phyloP scores from a whole-genome alignment of 257 asterid species.

The Ocimum tenuiflorum region DNA sequence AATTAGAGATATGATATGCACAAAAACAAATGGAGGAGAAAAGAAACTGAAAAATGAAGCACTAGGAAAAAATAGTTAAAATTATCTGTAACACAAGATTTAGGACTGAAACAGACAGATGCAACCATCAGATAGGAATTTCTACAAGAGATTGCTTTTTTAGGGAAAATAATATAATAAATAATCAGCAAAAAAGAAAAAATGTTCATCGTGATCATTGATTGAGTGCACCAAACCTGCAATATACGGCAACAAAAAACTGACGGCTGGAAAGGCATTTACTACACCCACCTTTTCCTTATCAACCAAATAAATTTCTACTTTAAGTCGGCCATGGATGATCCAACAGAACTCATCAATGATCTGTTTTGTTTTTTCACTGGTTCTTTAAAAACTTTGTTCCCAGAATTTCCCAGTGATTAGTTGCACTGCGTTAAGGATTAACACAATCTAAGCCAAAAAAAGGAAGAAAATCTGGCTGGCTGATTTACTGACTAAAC shows the following conservation, averaged over 20 bases:
- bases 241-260: slow-evolving; percentile 10
- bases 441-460: slow-evolving; percentile 15
- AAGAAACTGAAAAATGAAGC: neutral
- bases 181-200: neutral
- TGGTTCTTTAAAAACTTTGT: neutral
- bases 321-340: slow-evolving; percentile 10
- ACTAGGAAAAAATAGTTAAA: neutral
- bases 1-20: neutral
- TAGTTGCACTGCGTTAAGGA: neutral
- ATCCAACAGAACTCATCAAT: slow-evolving; percentile 13
- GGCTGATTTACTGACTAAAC: neutral
- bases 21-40: neutral
- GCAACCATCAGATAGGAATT: neutral
- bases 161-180: neutral
- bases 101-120: neutral
- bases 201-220: slow-evolving; percentile 11
- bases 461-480: slow-evolving; percentile 7
- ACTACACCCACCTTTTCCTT: slow-evolving; percentile 13
- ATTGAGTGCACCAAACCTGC: slow-evolving; percentile 15
- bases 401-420: slow-evolving; percentile 8
- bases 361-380: neutral
- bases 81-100: neutral
- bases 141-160: neutral
- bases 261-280: slow-evolving; percentile 12
- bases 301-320: slow-evolving; percentile 16